Evolutionary conservation across 148 eudicot genomes (phyloP).

Genomic region (Camellia japonica): DNA sequence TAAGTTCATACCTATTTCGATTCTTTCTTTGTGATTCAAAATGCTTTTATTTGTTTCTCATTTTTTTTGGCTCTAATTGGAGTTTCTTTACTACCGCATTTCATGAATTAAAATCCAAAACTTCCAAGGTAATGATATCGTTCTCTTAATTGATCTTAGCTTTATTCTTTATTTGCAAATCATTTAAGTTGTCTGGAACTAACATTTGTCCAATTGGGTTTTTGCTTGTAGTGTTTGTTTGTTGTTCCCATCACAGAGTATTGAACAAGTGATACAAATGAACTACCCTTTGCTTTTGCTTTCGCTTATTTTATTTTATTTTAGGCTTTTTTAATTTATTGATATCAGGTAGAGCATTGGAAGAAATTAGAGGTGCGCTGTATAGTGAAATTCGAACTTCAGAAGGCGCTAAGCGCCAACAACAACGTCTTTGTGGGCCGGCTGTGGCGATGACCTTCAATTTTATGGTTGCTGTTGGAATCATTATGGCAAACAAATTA

Average conservation of each 20-base stretch:
- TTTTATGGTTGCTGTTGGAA: constrained; percentile 77
- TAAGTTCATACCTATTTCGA: not conserved
- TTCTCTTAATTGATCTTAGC: not conserved
- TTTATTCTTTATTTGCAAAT: not conserved
- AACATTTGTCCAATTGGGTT: too few relatives aligned
- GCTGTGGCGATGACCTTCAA: constrained; percentile 79
- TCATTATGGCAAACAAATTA: constrained; percentile 72
- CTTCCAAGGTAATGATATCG: not conserved
- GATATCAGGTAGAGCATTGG: constrained; percentile 68
- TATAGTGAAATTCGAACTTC: constrained; percentile 73
- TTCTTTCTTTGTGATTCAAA: not conserved
- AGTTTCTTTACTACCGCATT: not conserved
- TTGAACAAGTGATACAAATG: not conserved
- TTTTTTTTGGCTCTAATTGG: not conserved
- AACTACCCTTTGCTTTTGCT: not conserved
- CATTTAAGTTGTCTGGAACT: not conserved
- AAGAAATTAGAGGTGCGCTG: constrained; percentile 73
- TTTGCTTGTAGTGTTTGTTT: too few relatives aligned
- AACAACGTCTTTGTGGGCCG: constrained; percentile 85
- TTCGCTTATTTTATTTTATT: not conserved
- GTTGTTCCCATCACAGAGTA: too few relatives aligned
- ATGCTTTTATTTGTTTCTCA: too few relatives aligned
- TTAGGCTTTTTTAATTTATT: not conserved
- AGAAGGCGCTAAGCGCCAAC: constrained; percentile 80
- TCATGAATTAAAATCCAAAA: not conserved